Base-by-base conservation (phyloP, 2,329 filamentous ascomycete species). In the Fusarium cicatricum region DNA sequence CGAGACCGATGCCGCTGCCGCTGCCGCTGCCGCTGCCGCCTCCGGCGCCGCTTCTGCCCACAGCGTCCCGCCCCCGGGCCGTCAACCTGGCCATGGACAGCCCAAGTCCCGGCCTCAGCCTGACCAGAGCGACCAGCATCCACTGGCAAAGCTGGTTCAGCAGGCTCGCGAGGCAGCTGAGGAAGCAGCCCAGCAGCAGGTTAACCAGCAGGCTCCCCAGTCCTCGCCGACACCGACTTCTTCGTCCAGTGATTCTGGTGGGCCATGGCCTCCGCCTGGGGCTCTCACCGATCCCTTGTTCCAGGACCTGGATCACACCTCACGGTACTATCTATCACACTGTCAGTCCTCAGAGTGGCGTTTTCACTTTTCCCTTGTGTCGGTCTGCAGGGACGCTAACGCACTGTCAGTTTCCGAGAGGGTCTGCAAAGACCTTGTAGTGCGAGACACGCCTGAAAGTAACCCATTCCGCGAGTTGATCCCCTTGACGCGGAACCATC, bases 401-500 rank as follows among this genome's bases (percentile, higher is more conserved):
- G 58, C 50, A 60, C 47, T 48, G 34, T 34, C 45, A 82, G 74
- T 82, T 74, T 70, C 77, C 68, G 66, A 76, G 54, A 71, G 80
- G 45, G 74, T 86, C 51, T 85, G 82, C 69, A 78, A 80, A 67
- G 83, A 85, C 62, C 77, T 86, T 41, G 78, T 82, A 33, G 74
- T 79, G 48, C 76, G 81, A 62, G 80, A 82, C 68, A 73, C 73
- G 4, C 74, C 75, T 7, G 74, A 73, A 33, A 72, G 68, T 54
- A 82, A 83, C 51, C 80, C 80, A 3, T 82, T 82, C 47, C 75
- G 78, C 47, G 76, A 81, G 58, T 71, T 82, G 16, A 74, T 82
- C 36, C 80, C 80, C 4, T 71, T 82, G 49, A 80, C 79, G 14
- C 72, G 74, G 55, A 70, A 70, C 21, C 75, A 82, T 51, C 75